Conservation (phyloP, 139 green algal genomes). For the Coelastrella sp. region DNA sequence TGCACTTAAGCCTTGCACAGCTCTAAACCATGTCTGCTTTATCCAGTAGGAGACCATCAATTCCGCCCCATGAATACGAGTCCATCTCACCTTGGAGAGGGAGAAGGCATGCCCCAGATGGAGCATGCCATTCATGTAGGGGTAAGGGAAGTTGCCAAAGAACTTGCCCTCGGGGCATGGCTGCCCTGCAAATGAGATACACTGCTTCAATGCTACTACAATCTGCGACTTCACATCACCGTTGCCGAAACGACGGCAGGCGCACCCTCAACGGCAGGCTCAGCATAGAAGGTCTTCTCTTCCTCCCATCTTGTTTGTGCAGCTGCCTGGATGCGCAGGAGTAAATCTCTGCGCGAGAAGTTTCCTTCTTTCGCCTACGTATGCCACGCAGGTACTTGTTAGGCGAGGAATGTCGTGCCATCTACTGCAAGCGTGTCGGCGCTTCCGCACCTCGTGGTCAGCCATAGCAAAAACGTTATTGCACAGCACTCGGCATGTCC, state of each 20-base stretch:
- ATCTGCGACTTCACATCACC: neutral
- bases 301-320: slow-evolving; percentile 88
- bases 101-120: slow-evolving; percentile 99
- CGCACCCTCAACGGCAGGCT: slow-evolving; percentile 79
- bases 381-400: neutral
- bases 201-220: neutral
- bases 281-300: slow-evolving; percentile 87
- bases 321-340: slow-evolving; percentile 85
- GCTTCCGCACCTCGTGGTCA: neutral
- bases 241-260: neutral
- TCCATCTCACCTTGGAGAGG: slow-evolving; percentile 89
- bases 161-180: slow-evolving; percentile 84
- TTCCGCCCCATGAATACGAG: neutral
- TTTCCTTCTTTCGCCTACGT: slow-evolving; percentile 53
- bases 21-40: neutral
- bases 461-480: neutral
- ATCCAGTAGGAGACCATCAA: neutral
- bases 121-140: slow-evolving; percentile 99
- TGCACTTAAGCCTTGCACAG: too few species aligned
- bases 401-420: neutral
- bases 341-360: slow-evolving; percentile 81
- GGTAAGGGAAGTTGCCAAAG: slow-evolving; percentile 99
- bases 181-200: slow-evolving; percentile 29
- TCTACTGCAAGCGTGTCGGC: neutral
- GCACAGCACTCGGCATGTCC: neutral